Evolutionary conservation across 2,329 filamentous ascomycete species (phyloP), one percentile per base, ranked within the genome.

Genomic region (Chrysoporthe austroafricana): DNA sequence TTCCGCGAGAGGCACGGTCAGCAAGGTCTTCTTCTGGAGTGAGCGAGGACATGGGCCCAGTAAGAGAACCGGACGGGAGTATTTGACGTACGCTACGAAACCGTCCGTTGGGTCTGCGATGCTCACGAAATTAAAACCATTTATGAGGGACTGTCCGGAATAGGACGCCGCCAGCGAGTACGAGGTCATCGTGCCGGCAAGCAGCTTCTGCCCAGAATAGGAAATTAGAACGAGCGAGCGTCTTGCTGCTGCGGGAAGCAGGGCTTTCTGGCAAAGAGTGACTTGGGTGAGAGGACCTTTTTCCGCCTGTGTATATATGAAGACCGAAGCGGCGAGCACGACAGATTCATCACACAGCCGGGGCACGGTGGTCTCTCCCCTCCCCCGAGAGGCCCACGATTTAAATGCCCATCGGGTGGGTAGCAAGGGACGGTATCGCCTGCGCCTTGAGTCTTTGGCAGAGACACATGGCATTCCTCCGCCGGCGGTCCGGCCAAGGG

Each of bases 101-200:
- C 91, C 91, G 70, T 88, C 78, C 13, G 87, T 92, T 1, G 86
- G 89, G 73, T 94, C 91, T 4, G 71, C 62, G 1, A 78, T 80
- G 18, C 82, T 81, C 69, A 82, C 81, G 76, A 85, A 87, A 70
- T 78, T 80, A 75, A 87, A 87, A 67, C 78, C 78, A 56, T 76
- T 78, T 66, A 86, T 76, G 59, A 85, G 77, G 63, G 80, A 78
- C 59, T 79, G 76, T 57, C 81, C 80, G 26, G 76, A 76, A 64
- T 83, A 85, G 32, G 78, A 83, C 66, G 76, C 78, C 13, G 76
- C 73, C 61, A 85, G 74, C 44, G 79, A 76, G 73, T 85, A 85
- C 16, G 57, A 39, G 32, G 57, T 21, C 57, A 60, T 60, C 7
- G 57, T 60, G n/a, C 57, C 36, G 36, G 14, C 42, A 21, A 13